Conservation (phyloP, 148 eudicot species). For the Oxyria digyna region DNA sequence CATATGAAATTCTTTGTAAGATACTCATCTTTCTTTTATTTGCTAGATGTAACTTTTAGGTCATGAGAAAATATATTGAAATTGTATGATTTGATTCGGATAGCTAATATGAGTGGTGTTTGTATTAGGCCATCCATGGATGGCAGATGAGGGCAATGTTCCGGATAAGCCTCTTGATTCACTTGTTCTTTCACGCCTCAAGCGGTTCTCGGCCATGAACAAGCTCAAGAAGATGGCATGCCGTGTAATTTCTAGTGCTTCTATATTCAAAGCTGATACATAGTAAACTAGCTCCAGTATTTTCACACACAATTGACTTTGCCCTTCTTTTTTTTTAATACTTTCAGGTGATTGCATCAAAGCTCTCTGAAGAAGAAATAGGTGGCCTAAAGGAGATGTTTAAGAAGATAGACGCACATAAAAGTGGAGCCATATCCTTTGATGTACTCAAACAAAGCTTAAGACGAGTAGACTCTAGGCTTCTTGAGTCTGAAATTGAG, state of each 20-base stretch:
- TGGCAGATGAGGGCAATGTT: conserved; percentile 52
- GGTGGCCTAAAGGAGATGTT: conserved; percentile 76
- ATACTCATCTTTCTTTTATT: conserved; percentile 1
- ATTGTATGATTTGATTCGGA: neutral
- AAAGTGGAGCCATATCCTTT: conserved; percentile 70
- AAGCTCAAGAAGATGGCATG: conserved; percentile 82
- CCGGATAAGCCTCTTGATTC: conserved; percentile 70
- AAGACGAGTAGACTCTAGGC: conserved; percentile 60
- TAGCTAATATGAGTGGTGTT: neutral
- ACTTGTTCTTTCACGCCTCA: conserved; percentile 52
- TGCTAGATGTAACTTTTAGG: too few species aligned
- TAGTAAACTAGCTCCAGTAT: conserved; percentile 1
- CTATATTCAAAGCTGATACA: neutral
- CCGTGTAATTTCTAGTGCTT: conserved; percentile 28
- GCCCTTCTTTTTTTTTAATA: neutral
- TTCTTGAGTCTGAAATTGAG: conserved; percentile 60
- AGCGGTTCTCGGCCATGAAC: conserved; percentile 71
- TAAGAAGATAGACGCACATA: conserved; percentile 64
- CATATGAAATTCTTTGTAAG: conserved; percentile 52
- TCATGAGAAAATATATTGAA: neutral
- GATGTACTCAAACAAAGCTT: conserved; percentile 69
- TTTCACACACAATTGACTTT: neutral
- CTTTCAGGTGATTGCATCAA: conserved; percentile 72
- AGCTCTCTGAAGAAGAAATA: conserved; percentile 86
- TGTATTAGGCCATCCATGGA: conserved; percentile 67